These are phyloP conservation scores for Paxillus involutus DNA, from an alignment of 768 basidiomycete species.

Conservation along the genomic window DNA sequence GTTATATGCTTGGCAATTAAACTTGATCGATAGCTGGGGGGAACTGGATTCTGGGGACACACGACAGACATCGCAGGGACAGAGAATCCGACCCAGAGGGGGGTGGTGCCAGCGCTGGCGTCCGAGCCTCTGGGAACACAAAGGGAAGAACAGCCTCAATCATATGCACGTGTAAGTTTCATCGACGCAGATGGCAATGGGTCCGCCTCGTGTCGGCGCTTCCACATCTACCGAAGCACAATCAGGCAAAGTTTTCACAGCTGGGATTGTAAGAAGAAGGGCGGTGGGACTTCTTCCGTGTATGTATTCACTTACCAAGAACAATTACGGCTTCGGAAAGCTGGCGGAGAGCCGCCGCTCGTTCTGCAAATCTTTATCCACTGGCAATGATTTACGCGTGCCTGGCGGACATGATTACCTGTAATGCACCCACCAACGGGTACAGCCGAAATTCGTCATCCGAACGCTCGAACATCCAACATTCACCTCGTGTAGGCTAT, in stretches of 20 bases:
- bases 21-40: too few relatives aligned
- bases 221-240: background rate
- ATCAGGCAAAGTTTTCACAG: background rate
- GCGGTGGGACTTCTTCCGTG: background rate
- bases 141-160: background rate
- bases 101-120: too few relatives aligned
- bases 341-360: too few relatives aligned
- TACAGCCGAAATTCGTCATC: too few relatives aligned
- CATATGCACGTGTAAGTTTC: background rate
- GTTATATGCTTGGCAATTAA: too few relatives aligned
- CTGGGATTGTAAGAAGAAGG: background rate
- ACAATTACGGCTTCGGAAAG: too few relatives aligned
- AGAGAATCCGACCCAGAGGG: background rate
- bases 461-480: background rate
- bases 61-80: too few relatives aligned
- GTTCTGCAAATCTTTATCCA: too few relatives aligned
- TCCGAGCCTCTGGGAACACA: background rate
- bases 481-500: background rate
- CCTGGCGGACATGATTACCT: background rate
- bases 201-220: background rate
- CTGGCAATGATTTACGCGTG: background rate
- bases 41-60: too few relatives aligned
- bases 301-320: too few relatives aligned
- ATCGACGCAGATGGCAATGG: background rate
- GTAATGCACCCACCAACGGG: background rate